These are phyloP conservation scores for Cryptococcus floricola DNA, from an alignment of 1,284 basidiomycete genomes.

Conservation along the genomic window DNA sequence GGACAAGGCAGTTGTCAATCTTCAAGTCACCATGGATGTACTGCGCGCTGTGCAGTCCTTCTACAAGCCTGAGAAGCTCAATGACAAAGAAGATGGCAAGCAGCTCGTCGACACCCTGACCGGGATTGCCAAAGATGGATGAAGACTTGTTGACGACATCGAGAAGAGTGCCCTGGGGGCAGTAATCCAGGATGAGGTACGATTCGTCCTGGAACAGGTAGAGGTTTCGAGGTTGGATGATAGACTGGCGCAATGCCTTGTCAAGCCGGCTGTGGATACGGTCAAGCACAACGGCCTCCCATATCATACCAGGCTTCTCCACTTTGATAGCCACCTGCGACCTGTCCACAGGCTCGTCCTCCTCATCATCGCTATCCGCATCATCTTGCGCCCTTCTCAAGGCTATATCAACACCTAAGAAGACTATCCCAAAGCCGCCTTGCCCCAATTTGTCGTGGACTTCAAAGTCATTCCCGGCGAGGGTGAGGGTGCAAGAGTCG, in stretches of 20 bases:
- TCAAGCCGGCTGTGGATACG: slow-evolving; percentile 68
- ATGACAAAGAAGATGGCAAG: slow-evolving; percentile 93
- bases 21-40: slow-evolving; percentile 98
- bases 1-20: slow-evolving; percentile 95
- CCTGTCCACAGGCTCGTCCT: slow-evolving; percentile 57
- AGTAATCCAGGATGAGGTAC: slow-evolving; percentile 82
- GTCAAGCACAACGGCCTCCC: slow-evolving; percentile 89
- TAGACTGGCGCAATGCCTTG: slow-evolving; percentile 57
- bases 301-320: slow-evolving; percentile 79
- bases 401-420: slow-evolving; percentile 60
- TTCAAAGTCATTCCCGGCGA: slow-evolving; percentile 63
- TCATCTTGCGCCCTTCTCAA: slow-evolving; percentile 53
- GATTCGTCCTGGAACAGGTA: slow-evolving; percentile 86
- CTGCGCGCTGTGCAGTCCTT: slow-evolving; percentile 72
- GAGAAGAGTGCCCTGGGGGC: slow-evolving; percentile 86
- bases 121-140: slow-evolving; percentile 52
- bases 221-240: slow-evolving; percentile 69
- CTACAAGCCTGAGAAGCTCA: slow-evolving; percentile 79
- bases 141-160: slow-evolving; percentile 85
- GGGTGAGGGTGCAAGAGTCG: slow-evolving; percentile 32
- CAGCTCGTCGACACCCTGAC: slow-evolving; percentile 72
- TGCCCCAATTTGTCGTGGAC: slow-evolving; percentile 88
- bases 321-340: slow-evolving; percentile 81
- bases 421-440: slow-evolving; percentile 94
- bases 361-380: slow-evolving; percentile 54